Base-by-base conservation (phyloP, 1,284 basidiomycete genomes). In the Coniophora puteana region DNA sequence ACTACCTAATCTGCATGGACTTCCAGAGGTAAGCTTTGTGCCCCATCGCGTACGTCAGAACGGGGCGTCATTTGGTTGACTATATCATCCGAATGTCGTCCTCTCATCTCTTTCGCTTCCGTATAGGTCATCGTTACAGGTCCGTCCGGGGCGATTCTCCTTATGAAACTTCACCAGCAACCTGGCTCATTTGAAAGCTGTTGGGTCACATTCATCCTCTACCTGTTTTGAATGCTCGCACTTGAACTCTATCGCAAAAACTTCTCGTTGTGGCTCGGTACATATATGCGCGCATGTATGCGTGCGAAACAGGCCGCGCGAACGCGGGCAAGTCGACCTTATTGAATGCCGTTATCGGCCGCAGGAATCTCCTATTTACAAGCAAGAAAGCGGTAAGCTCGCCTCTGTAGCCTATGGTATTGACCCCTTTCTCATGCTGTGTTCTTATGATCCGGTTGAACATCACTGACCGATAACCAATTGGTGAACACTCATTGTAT, bases 301-400 rank as follows among this genome's bases (percentile, higher is more conserved):
- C n/a, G n/a, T n/a, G n/a, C n/a, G n/a, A n/a, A 31, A 21, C 33
- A 74, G 74, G 72, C 26, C 69, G 75, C 43, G 76, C 85, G 5
- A 89, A 89, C 53, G 78, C 72, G 14, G 85, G 86, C 18, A 89
- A 89, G 56, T 87, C 84, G 0, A 74, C 80, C 1, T 59, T 89
- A 18, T 68, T 88, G 16, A 89, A 88, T 51, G 74, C 79, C 8
- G 71, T 88, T 2, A 52, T 86, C 5, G 76, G 76, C 1, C 65
- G 81, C 31, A 78, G 59, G 32, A 63, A 68, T 38, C 60, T 89
- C 17, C 58, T 84, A 12, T 68, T 72, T 25, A 80, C 76, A 0
- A 85, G 83, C 57, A 80, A 78, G 47, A 82, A 77, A 55, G 74
- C 84, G 18, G 85, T 85, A 38, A 43, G 78, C 64, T 25, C 18